Evolutionary conservation across 176 grass and related monocot species (phyloP), one percentile per base, ranked within the genome.

Genomic region (Tillandsia fasciculata): DNA sequence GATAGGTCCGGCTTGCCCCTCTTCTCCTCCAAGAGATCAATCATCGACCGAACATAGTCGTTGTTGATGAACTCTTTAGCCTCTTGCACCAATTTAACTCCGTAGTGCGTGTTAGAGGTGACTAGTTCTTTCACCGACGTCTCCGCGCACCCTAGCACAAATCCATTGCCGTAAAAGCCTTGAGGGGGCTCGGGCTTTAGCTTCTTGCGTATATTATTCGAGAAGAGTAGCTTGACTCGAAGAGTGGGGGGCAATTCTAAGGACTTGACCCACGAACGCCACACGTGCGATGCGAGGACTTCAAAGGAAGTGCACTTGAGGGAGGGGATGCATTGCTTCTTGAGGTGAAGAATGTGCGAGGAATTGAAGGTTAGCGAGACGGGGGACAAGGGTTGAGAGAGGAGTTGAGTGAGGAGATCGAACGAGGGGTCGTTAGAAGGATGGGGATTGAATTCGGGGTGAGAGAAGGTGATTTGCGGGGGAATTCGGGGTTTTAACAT

Each of bases 221-320:
- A 97, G 83, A 97, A 97, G 68, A 97, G 93, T 15, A 97, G 86
- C 84, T 97, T 97, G 10, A 92, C 84, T 50, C 68, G 84, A 50
- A 92, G 77, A 1, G 79, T 13, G 2, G 71, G 50, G 2, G 89
- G 79, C 22, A 85, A 82, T 57, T 81, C 86, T 49, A 97, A 64
- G 9, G 86, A 86, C 68, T 72, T 74, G 48, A 91, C 74, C 93
- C 93, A 92, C 10, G 86, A 81, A 53, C 81, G 93, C 93, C 93
- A 97, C 0, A 97, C 93, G 26, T 92, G 82, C 71, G 79, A 81
- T 0, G 93, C 93, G 0, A 92, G 86, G 12, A 79, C 90, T 76
- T 97, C 93, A 77, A 97, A 97, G 48, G 93, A 90, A 47, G 93
- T 97, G 76, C 93, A 92, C 72, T 84, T 91, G 70, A 90, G 74